Base-by-base conservation (phyloP, 2,329 filamentous ascomycete genomes). In the Aspergillus jensenii region DNA sequence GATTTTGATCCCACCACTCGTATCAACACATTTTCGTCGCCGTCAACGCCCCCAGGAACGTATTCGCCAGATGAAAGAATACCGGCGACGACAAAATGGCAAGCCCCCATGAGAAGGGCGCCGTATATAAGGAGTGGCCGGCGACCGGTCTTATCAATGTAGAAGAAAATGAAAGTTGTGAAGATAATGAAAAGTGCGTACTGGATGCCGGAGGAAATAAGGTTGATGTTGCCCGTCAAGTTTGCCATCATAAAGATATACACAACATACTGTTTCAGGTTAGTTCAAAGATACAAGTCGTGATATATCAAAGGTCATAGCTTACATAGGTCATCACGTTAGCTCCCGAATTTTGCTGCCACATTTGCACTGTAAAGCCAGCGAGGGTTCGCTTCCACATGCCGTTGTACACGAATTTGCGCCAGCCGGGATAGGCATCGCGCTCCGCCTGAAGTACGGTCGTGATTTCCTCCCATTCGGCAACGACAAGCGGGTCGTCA, bases 341-440 rank as follows among this genome's bases (percentile, higher is more conserved):
- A 3, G 72, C 73, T 11, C 78, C 79, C 15, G 64, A 66, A 6
- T 81, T 68, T 53, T 82, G 76, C 68, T 85, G 82, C 82, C 83
- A 85, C 21, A 81, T 80, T 67, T 86, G 83, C 3, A 84, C 81
- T 12, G 78, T 79, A 67, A 83, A 80, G 47, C 83, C 83, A 15
- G 82, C 81, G 48, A 84, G 60, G 2, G 82, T 85, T 15, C 83
- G 76, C 62, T 79, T 79, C 82, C 83, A 85, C 83, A 86, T 86
- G 66, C 83, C 82, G 54, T 79, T 79, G 51, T 75, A 69, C n/a
- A 79, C 67, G 55, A 80, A 80, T 56, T 76, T 78, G 39, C 73
- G 69, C 77, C 76, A 79, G 3, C 74, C 74, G 23, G 67, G 64
- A 17, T 67, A 66, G 17, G 74, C 73, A 25, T 63, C 54, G 19